These are phyloP conservation scores for Paraurostyla sp. DNA, from an alignment of 73 alveolate species.

Conservation along the genomic window DNA sequence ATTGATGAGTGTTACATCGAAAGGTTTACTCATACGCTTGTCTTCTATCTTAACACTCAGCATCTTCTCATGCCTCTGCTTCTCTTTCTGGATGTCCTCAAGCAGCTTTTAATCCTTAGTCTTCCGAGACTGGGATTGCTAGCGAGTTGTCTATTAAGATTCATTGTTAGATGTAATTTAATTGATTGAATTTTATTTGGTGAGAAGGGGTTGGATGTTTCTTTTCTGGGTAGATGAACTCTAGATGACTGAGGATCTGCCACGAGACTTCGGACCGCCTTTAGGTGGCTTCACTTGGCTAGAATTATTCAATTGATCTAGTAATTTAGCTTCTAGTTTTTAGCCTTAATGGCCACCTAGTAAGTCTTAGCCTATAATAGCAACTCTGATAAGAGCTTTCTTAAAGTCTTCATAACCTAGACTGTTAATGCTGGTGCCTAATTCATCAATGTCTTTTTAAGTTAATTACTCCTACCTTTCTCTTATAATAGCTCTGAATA, in stretches of 20 bases:
- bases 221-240: background rate
- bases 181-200: background rate
- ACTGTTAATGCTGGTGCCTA: slow-evolving; percentile 27
- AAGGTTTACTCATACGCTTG: slow-evolving; percentile 38
- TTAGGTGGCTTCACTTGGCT: slow-evolving; percentile 43
- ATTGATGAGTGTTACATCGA: slow-evolving; percentile 57
- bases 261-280: background rate
- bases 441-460: slow-evolving; percentile 49
- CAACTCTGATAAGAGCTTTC: slow-evolving; percentile 59
- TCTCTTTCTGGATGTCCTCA: slow-evolving; percentile 66
- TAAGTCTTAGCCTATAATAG: slow-evolving; percentile 61
- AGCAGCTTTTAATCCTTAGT: slow-evolving; percentile 57
- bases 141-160: background rate
- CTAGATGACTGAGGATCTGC: slow-evolving; percentile 4
- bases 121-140: slow-evolving; percentile 4
- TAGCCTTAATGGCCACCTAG: slow-evolving; percentile 64
- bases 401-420: slow-evolving; percentile 68
- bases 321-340: slow-evolving; percentile 21
- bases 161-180: background rate
- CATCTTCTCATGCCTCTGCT: slow-evolving; percentile 55
- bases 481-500: slow-evolving; percentile 55
- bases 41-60: slow-evolving; percentile 61
- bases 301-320: slow-evolving; percentile 7
- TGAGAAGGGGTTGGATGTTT: background rate
- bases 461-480: slow-evolving; percentile 42